Base-by-base conservation (phyloP, 257 asterid genomes). In the Oldenlandia corymbosa region DNA sequence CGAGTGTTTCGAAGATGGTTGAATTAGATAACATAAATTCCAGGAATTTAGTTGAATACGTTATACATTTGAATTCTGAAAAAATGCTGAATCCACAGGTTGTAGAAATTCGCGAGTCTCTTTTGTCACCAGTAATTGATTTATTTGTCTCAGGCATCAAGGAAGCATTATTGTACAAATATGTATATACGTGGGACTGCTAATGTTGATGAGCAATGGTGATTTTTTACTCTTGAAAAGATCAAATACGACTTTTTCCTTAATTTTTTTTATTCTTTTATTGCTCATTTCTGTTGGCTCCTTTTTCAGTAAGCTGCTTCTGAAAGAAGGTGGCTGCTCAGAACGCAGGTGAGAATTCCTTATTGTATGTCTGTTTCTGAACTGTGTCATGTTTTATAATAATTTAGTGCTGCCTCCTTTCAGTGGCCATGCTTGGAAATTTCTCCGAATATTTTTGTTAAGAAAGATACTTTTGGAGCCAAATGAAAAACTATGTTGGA, bases 191-290 rank as follows among this genome's bases (percentile, higher is more conserved):
- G 88, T 13, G 92, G 95, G 23, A 70, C 43, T 55, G 94, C 82
- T 63, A 84, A 79, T 64, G 79, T 93, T 62, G 96, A 93, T 71
- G 99, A 93, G 62, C 81, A 84, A 84, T 93, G 99, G 99, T 93
- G 64, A 61, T 66, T 43, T 48, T 61, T 76, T 47, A 39, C 64
- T n/a, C 64, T 61, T 45, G 55, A 61, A 21, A 62, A 62, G 48
- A 65, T 43, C 39, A 52, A 30, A 48, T 72, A 63, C 43, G 69
- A 64, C 37, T 55, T 1, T 5, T 21, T 68, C 58, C 66, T 68
- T n/a, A n/a, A n/a, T n/a, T n/a, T n/a, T n/a, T n/a, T n/a, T n/a
- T n/a, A n/a, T n/a, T n/a, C n/a, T 63, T 79, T 47, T 70, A 58
- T 48, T 72, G 70, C 87, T 85, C 39, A 90, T 74, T 60, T 6